Evolutionary conservation across 2,329 filamentous ascomycete genomes (phyloP), one percentile per base, ranked within the genome.

Genomic region (Beauveria medogensis): DNA sequence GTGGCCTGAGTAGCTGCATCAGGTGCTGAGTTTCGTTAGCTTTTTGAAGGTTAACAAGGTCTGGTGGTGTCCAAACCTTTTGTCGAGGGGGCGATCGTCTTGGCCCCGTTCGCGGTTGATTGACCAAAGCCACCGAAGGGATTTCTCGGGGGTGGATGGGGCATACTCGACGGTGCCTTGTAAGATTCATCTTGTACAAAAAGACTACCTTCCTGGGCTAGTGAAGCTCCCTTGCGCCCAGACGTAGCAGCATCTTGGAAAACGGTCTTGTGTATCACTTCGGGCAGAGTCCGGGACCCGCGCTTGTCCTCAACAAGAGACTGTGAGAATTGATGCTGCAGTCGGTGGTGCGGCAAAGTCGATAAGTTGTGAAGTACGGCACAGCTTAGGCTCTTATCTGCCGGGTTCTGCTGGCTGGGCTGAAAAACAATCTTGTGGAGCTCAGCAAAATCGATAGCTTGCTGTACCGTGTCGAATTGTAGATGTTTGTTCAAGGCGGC

Each of bases 381-480:
- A 56, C 79, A 77, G 67, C 71, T 66, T 63, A 72, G 60, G 63
- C 71, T 65, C 63, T 72, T 60, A 65, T 79, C 65, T 66, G 72
- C 63, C 48, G 74, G 72, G 9, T 69, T 62, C 3, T 73, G 67
- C 8, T 70, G 68, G 30, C 72, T 71, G 37, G 70, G 63, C 1
- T 78, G 72, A 57, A 87, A 85, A 24, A 77, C 73, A 34, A 87
- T 74, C 9, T 77, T 78, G 61, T 86, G 82, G n/a, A 79, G 72
- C 65, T 83, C 79, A 0, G 84, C 84, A 70, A 91, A 87, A 1
- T 80, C 77, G 18, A 88, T 77, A 9, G 89, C 87, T 62, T 91
- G 85, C 37, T 82, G 73, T 60, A 87, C 80, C 0, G 82, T 84
- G 64, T 91, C 89, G 64, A 91, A 92, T 18, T 79, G 77, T n/a